A percentile compares a stretch with the other conserved stretches of the same genome.
Conservation (phyloP, 2,329 filamentous ascomycete genomes). For the Verticillium klebahnii region DNA sequence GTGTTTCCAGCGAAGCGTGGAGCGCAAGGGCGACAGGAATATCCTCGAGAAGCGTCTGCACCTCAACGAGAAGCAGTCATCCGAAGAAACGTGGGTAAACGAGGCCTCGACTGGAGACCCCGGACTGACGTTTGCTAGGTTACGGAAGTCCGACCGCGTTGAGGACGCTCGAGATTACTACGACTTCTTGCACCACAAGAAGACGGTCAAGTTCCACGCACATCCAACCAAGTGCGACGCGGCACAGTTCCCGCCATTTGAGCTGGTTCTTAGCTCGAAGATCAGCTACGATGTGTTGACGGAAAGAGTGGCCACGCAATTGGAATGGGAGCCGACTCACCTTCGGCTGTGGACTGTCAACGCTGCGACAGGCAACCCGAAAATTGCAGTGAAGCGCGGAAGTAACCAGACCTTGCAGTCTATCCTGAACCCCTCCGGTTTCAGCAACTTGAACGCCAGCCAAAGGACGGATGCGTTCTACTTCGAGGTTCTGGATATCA, state of each 20-base stretch:
- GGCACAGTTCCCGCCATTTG: constrained; percentile 62
- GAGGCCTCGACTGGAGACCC: neutral
- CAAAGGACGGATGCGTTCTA: constrained; percentile 76
- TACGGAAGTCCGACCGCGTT: constrained; percentile 45
- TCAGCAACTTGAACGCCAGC: constrained; percentile 63
- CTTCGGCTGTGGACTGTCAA: constrained; percentile 89
- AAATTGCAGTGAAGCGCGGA: constrained; percentile 70
- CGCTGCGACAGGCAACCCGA: constrained; percentile 69
- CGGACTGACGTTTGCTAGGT: constrained; percentile 6
- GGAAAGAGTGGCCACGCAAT: constrained; percentile 72
- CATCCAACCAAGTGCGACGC: constrained; percentile 53
- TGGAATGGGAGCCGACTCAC: constrained; percentile 78
- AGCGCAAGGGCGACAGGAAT: constrained; percentile 37
- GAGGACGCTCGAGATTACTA: constrained; percentile 83
- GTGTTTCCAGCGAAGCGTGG: constrained; percentile 73
- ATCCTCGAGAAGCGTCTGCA: constrained; percentile 33
- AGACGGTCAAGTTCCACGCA: constrained; percentile 73
- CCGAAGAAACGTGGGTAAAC: constrained; percentile 27
- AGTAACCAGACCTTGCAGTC: constrained; percentile 66
- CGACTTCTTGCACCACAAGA: constrained; percentile 84
- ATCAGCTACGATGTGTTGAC: constrained; percentile 86
- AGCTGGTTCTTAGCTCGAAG: constrained; percentile 76
- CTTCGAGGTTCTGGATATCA: constrained; percentile 93
- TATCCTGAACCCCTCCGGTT: constrained; percentile 74
- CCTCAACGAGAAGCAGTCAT: constrained; percentile 29